Evolutionary conservation across 1,284 basidiomycete genomes (phyloP).

Genomic region (Leccinum angustisporum): DNA sequence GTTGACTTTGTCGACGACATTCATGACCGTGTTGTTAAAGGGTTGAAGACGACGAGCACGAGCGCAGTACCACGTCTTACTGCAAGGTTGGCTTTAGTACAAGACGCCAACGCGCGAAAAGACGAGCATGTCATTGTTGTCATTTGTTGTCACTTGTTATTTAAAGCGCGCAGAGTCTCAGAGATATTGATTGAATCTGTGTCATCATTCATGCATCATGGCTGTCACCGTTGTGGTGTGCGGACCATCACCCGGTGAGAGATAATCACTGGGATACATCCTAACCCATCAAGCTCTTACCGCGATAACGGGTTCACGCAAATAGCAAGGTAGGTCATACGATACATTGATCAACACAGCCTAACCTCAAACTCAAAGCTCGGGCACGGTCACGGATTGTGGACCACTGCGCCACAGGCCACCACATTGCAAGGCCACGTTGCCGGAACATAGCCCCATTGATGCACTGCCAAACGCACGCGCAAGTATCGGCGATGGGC

Average conservation of each 20-base stretch:
- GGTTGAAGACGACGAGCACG: conserved; percentile 14
- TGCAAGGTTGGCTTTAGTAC: conserved; percentile 11
- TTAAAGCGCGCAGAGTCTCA: conserved; percentile 1
- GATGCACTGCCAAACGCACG: neutral
- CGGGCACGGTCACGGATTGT: neutral
- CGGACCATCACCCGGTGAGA: neutral
- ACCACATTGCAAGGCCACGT: neutral
- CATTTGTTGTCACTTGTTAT: conserved; percentile 31
- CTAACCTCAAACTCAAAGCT: neutral
- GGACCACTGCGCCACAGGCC: neutral
- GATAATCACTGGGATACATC: neutral
- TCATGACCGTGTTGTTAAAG: conserved; percentile 40
- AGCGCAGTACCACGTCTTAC: conserved; percentile 16
- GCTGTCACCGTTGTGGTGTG: too few species aligned
- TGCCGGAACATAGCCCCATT: neutral
- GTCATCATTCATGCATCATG: too few species aligned
- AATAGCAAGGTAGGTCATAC: neutral
- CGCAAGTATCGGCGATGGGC: neutral
- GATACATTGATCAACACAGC: neutral
- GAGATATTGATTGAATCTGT: too few species aligned
- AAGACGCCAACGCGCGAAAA: conserved; percentile 21
- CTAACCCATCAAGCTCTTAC: too few species aligned
- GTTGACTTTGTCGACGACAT: conserved; percentile 49
- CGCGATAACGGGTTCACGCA: neutral
- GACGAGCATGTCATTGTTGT: conserved; percentile 29